A percentile compares a stretch with the other conserved stretches of the same genome.
These are phyloP conservation scores for Bonia amplexicaulis DNA, from an alignment of 176 grass and related monocot species.

Conservation along the genomic window DNA sequence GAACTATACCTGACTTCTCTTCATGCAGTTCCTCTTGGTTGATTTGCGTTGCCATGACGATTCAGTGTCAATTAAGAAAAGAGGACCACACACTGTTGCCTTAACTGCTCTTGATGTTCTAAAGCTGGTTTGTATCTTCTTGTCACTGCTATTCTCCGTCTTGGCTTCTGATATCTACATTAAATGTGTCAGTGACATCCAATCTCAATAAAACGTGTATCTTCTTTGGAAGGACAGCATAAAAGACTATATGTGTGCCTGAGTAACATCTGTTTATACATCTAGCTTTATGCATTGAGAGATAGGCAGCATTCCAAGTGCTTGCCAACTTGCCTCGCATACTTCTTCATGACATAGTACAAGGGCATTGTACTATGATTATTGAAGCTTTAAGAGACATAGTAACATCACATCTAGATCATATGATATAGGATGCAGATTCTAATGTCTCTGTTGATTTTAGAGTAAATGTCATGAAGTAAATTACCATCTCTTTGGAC, in stretches of 20 bases:
- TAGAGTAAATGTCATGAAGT: background rate
- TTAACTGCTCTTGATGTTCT: conserved; percentile 88
- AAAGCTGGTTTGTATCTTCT: conserved; percentile 59
- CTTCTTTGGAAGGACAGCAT: background rate
- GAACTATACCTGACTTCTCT: conserved; percentile 8
- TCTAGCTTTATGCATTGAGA: background rate
- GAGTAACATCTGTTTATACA: background rate
- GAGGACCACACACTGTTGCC: conserved; percentile 73
- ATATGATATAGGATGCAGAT: background rate
- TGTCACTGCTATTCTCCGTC: background rate
- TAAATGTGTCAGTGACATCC: background rate
- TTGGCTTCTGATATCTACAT: conserved; percentile 6
- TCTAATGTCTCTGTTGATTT: background rate
- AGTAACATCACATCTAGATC: background rate
- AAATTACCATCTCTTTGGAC: background rate
- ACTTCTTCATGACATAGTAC: background rate
- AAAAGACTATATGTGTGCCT: background rate
- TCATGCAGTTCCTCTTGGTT: conserved; percentile 96
- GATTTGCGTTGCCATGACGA: conserved; percentile 93
- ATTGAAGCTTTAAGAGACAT: background rate
- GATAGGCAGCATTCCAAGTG: background rate
- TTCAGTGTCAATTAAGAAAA: conserved; percentile 74
- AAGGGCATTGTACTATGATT: background rate
- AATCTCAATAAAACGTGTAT: background rate
- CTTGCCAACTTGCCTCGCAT: background rate